These are phyloP conservation scores for Rhizophagus clarus DNA, from an alignment of 192 early-diverging fungal genomes.

Conservation along the genomic window DNA sequence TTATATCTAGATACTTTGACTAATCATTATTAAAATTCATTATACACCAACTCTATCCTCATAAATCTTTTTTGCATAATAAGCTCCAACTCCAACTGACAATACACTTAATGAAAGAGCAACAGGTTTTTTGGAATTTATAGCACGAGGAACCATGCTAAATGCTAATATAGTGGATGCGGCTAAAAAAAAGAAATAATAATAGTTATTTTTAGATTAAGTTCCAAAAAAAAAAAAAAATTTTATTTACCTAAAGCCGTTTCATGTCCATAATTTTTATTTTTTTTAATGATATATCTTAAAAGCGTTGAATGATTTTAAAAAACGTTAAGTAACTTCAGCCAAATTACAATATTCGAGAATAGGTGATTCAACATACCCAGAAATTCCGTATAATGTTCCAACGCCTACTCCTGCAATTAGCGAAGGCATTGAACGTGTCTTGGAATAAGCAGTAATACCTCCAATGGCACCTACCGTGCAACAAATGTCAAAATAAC, in stretches of 20 bases:
- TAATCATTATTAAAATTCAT: background rate
- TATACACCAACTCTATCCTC: constrained; percentile 37
- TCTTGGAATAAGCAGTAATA: constrained; percentile 37
- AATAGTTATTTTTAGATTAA: background rate
- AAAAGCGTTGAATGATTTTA: background rate
- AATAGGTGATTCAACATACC: background rate
- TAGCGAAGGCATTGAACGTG: constrained; percentile 45
- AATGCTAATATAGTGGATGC: constrained; percentile 43
- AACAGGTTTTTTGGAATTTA: constrained; percentile 41
- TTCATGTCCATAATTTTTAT: constrained; percentile 48
- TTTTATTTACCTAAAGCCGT: constrained; percentile 36
- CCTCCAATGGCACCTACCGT: constrained; percentile 31
- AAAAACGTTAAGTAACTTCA: too few relatives aligned
- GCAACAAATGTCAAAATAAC: background rate
- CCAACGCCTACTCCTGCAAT: constrained; percentile 44
- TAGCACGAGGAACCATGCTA: constrained; percentile 42
- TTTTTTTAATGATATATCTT: constrained; percentile 40
- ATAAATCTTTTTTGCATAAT: constrained; percentile 48
- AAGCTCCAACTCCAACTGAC: constrained; percentile 44
- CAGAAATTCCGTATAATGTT: constrained; percentile 44
- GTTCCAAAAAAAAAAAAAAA: background rate
- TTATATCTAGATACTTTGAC: too few relatives aligned
- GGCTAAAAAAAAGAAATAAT: constrained; percentile 18
- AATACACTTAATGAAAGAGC: constrained; percentile 39
- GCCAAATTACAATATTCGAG: background rate